Evolutionary conservation across 441 rosid species (phyloP), one percentile per base, ranked within the genome.

Genomic region (Euphorbia celastroides): DNA sequence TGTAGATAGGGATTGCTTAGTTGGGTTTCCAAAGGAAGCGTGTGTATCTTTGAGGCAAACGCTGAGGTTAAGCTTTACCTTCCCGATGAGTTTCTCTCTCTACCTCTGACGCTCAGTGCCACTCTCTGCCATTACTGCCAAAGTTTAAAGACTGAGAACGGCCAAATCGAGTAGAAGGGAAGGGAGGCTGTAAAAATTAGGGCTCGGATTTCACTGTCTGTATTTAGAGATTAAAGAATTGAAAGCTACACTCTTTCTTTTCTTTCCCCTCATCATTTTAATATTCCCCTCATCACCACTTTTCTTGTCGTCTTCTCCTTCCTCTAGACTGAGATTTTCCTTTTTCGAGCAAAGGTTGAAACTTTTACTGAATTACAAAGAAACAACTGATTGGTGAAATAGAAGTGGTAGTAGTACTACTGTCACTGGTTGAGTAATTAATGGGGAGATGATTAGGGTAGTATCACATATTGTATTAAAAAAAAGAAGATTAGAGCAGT

Each of bases 71-170:
- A 77, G 77, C 79, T 80, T 86, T 85, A 74, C 89, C 85, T 88
- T 86, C 89, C 95, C 95, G 75, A 88, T 84, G 88, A 83, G 84
- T 9, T 81, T 75, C 85, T 80, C 82, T 75, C 62, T 81, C 88
- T 84, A 90, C 79, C 79, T 81, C 84, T 81, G 82, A 62, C 72
- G 78, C 82, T 84, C 90, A n/a, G n/a, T n/a, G n/a, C n/a, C n/a
- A 3, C 44, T 83, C 82, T 84, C 92, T 83, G 90, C 83, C 80
- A 82, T 75, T 76, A 70, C 89, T 78, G 95, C 87, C 84, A 73
- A 72, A 54, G 72, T 71, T 66, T 54, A 23, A 65, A 64, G 64
- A 58, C 71, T 64, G 70, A 48, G 76, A 74, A 76, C 83, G 85
- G 86, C 81, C 86, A 74, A 80, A 86, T 84, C 92, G 90, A 84